phyloP scores from a whole-genome alignment of 805 yeast species.

The Yamadazyma nakazawae region DNA sequence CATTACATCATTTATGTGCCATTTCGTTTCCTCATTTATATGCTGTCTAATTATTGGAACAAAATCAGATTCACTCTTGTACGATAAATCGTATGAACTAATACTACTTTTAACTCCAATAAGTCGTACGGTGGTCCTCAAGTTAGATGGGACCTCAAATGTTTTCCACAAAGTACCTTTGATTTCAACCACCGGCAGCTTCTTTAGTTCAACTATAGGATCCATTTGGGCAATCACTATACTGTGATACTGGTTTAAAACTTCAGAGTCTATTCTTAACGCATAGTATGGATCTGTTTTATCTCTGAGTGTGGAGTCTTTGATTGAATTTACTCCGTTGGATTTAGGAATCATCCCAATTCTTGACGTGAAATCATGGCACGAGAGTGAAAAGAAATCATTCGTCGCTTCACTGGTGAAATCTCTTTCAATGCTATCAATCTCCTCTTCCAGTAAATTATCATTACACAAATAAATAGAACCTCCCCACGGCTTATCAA shows the following conservation, averaged over 20 bases:
- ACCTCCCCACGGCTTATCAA: neutral
- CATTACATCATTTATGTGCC: constrained; percentile 48
- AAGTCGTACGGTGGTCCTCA: constrained; percentile 8
- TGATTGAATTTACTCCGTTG: constrained; percentile 5
- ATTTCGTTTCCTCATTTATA: constrained; percentile 74
- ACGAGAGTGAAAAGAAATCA: constrained; percentile 1
- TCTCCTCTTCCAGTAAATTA: neutral
- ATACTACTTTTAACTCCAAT: constrained; percentile 11
- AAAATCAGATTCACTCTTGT: neutral
- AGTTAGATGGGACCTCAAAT: neutral
- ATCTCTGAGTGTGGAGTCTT: constrained; percentile 6
- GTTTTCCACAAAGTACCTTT: neutral
- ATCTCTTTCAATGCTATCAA: neutral
- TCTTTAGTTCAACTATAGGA: constrained; percentile 2
- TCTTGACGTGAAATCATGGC: constrained; percentile 3
- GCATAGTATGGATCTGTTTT: constrained; percentile 2
- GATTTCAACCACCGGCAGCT: neutral
- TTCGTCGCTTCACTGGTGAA: neutral
- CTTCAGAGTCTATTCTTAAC: constrained; percentile 2
- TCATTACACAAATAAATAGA: constrained; percentile 4
- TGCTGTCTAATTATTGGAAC: constrained; percentile 47
- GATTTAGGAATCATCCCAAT: constrained; percentile 7
- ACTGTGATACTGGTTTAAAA: neutral
- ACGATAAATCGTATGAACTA: constrained; percentile 5
- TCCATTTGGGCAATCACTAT: neutral